phyloP scores from a whole-genome alignment of 768 basidiomycete genomes.

The Favolaschia claudopus region DNA sequence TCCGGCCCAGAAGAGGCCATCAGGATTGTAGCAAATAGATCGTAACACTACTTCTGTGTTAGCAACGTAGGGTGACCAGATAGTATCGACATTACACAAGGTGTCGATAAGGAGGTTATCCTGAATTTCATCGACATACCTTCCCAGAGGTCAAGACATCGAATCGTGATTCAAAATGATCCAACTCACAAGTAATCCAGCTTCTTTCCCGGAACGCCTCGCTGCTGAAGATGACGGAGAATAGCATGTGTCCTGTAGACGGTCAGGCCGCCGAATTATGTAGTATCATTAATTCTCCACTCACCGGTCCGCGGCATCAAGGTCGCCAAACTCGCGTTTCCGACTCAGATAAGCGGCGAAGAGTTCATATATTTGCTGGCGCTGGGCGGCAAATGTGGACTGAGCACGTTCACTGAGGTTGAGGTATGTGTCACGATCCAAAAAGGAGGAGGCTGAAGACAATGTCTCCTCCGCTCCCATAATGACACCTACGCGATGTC shows the following conservation, averaged over 20 bases:
- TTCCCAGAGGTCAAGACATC: constrained; percentile 30
- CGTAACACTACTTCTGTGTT: constrained; percentile 57
- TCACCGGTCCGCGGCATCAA: constrained; percentile 69
- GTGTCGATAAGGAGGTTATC: constrained; percentile 75
- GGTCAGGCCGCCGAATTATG: too few species aligned
- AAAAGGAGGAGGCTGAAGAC: constrained; percentile 39
- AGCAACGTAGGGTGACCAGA: background rate
- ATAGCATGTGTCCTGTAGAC: constrained; percentile 58
- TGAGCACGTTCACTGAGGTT: constrained; percentile 59
- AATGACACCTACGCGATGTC: constrained; percentile 58
- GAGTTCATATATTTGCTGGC: constrained; percentile 57
- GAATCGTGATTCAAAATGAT: background rate
- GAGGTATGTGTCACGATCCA: constrained; percentile 55
- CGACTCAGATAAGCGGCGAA: constrained; percentile 59
- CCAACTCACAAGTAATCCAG: constrained; percentile 63
- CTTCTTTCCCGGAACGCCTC: constrained; percentile 47
- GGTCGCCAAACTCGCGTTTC: constrained; percentile 51
- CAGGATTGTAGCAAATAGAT: constrained; percentile 64
- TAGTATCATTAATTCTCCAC: too few species aligned
- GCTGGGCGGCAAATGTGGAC: constrained; percentile 59
- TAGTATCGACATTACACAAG: constrained; percentile 48
- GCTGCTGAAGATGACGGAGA: constrained; percentile 41
- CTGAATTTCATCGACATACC: constrained; percentile 80
- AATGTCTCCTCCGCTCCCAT: constrained; percentile 70
- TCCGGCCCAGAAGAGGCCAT: constrained; percentile 81